Evolutionary conservation across 1,139 yeast genomes (phyloP).

Genomic region (Suhomyces guaymorum): DNA sequence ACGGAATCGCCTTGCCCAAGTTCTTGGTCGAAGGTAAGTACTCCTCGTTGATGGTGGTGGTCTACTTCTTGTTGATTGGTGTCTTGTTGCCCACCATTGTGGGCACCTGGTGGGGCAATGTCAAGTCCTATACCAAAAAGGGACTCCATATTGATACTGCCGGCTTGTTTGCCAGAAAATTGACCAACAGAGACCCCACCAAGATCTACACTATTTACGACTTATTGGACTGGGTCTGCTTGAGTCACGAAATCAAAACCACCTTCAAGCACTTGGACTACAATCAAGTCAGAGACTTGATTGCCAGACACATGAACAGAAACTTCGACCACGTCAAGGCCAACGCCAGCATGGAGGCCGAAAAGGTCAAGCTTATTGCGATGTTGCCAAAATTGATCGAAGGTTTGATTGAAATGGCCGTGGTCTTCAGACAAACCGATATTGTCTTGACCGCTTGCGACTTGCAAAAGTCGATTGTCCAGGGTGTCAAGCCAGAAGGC

Average conservation of each 20-base stretch:
- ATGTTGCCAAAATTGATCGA: conserved; percentile 65
- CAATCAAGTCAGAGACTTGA: conserved; percentile 50
- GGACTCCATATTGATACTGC: conserved; percentile 88
- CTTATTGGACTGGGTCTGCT: conserved; percentile 61
- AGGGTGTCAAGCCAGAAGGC: conserved; percentile 68
- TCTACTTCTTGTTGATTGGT: conserved; percentile 75
- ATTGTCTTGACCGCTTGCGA: conserved; percentile 63
- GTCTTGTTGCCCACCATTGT: conserved; percentile 77
- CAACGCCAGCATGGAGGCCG: conserved; percentile 32
- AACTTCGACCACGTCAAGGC: conserved; percentile 27
- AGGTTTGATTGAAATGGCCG: conserved; percentile 79
- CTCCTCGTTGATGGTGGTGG: conserved; percentile 61
- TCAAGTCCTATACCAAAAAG: conserved; percentile 76
- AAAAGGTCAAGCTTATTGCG: conserved; percentile 59
- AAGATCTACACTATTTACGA: conserved; percentile 62
- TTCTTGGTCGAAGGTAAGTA: conserved; percentile 85
- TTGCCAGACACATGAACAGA: conserved; percentile 61
- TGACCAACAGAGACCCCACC: conserved; percentile 77
- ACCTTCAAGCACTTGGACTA: conserved; percentile 41
- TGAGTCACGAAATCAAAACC: conserved; percentile 61
- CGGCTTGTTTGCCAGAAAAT: conserved; percentile 59
- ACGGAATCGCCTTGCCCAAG: conserved; percentile 94
- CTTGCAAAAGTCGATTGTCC: conserved; percentile 70
- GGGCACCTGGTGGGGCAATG: conserved; percentile 86
- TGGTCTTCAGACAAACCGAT: conserved; percentile 73